Conservation (phyloP, 2,329 filamentous ascomycete genomes). For the Colletotrichum simmondsii region DNA sequence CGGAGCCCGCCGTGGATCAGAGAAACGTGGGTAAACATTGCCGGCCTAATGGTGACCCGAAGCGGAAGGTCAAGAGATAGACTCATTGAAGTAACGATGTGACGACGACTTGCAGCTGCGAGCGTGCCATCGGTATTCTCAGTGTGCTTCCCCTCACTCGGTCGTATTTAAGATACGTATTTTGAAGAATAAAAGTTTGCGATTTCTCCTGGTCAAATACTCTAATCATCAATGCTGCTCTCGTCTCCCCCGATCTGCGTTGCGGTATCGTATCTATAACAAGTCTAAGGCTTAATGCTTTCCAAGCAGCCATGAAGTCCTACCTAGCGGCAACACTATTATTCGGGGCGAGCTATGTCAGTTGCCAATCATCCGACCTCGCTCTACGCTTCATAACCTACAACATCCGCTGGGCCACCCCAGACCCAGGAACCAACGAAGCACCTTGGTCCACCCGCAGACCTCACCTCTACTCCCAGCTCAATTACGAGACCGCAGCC, state of each 20-base stretch:
- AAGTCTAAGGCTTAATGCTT: not conserved
- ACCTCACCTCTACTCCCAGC: slow-evolving; percentile 48
- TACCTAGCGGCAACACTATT: not conserved
- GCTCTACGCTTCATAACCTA: slow-evolving; percentile 54
- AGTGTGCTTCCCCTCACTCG: not conserved
- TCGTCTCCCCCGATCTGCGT: too few relatives aligned
- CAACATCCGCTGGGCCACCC: slow-evolving; percentile 61
- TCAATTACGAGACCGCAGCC: slow-evolving; percentile 48
- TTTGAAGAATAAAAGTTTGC: not conserved
- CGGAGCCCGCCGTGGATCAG: not conserved
- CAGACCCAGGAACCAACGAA: slow-evolving; percentile 50
- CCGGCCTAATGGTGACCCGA: not conserved
- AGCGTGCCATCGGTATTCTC: not conserved
- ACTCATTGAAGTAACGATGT: not conserved
- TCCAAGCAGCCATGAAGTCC: not conserved
- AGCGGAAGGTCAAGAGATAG: not conserved
- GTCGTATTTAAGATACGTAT: too few relatives aligned
- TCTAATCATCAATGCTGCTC: not conserved
- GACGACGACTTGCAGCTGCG: not conserved
- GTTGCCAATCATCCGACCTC: slow-evolving; percentile 11
- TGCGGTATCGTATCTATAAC: too few relatives aligned
- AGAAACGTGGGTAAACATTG: not conserved
- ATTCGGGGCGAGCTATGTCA: not conserved
- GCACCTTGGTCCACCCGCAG: slow-evolving; percentile 52
- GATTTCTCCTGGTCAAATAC: too few relatives aligned